These are phyloP conservation scores for Lepidium sativum DNA, from an alignment of 345 rosid genomes.

Conservation along the genomic window DNA sequence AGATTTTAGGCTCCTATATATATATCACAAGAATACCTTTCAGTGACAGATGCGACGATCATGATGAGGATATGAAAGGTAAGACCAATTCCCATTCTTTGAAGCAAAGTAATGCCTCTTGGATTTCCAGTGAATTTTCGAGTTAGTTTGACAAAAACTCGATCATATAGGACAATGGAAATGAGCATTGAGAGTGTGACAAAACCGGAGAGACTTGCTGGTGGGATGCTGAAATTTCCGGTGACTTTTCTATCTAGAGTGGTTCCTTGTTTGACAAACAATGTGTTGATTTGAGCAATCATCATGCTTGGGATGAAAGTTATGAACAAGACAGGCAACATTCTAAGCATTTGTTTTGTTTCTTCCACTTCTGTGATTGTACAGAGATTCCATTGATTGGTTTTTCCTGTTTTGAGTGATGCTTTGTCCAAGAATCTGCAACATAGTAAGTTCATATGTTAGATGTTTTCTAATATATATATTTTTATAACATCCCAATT, in stretches of 20 bases:
- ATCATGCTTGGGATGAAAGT: slow-evolving; percentile 82
- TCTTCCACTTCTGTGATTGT: slow-evolving; percentile 88
- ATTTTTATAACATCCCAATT: too few species aligned
- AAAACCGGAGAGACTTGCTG: slow-evolving; percentile 58
- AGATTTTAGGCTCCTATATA: too few species aligned
- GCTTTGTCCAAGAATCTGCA: slow-evolving; percentile 69
- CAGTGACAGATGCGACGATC: slow-evolving; percentile 43
- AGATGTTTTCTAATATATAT: background rate
- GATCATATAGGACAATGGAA: slow-evolving; percentile 48
- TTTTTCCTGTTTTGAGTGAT: slow-evolving; percentile 47
- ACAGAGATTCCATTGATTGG: slow-evolving; percentile 53
- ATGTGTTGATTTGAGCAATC: slow-evolving; percentile 64
- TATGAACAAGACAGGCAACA: slow-evolving; percentile 64
- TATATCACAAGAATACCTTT: slow-evolving; percentile 19
- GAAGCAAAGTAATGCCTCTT: slow-evolving; percentile 65
- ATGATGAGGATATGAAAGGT: slow-evolving; percentile 40
- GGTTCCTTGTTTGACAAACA: slow-evolving; percentile 89
- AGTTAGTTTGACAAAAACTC: slow-evolving; percentile 33
- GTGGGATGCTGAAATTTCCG: slow-evolving; percentile 54
- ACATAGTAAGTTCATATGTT: background rate
- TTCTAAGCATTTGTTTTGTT: slow-evolving; percentile 83
- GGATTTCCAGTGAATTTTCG: slow-evolving; percentile 51
- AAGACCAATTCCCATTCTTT: slow-evolving; percentile 69
- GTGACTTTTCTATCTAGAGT: slow-evolving; percentile 49
- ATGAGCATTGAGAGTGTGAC: slow-evolving; percentile 62